Conservation (phyloP, 345 rosid genomes). For the Trapa incisa region DNA sequence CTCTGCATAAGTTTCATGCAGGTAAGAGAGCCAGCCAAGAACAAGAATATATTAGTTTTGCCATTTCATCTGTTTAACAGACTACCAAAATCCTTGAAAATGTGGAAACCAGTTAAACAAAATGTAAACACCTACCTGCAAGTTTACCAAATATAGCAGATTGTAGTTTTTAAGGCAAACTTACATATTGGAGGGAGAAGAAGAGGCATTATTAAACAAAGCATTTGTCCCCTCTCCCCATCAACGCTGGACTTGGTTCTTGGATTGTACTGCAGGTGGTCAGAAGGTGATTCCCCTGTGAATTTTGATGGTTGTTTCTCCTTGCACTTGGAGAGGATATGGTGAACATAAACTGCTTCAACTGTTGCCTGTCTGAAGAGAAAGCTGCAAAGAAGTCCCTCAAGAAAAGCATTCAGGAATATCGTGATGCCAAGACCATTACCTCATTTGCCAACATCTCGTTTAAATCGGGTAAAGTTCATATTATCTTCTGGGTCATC, state of each 20-base stretch:
- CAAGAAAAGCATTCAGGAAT: constrained; percentile 45
- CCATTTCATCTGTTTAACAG: no score
- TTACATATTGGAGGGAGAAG: constrained; percentile 1
- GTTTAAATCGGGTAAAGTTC: constrained; percentile 48
- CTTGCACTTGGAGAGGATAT: constrained; percentile 10
- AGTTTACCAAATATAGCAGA: constrained; percentile 6
- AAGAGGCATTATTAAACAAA: background rate
- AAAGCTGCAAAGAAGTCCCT: constrained; percentile 34
- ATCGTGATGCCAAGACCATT: constrained; percentile 37
- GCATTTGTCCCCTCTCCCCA: background rate
- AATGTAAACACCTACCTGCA: constrained; percentile 5
- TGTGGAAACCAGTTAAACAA: constrained; percentile 2
- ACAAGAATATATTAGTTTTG: no score
- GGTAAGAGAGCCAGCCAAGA: no score
- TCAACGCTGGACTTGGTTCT: background rate
- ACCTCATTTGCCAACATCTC: constrained; percentile 63
- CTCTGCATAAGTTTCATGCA: no score
- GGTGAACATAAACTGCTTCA: constrained; percentile 40
- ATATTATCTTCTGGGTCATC: no score
- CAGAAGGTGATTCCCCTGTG: constrained; percentile 6
- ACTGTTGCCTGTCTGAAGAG: constrained; percentile 44
- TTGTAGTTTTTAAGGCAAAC: constrained; percentile 2
- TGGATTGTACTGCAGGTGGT: background rate
- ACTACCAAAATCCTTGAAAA: background rate
- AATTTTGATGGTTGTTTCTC: constrained; percentile 21